These are phyloP conservation scores for Parathielavia hyrcaniae DNA, from an alignment of 495 filamentous ascomycete genomes.

Conservation along the genomic window DNA sequence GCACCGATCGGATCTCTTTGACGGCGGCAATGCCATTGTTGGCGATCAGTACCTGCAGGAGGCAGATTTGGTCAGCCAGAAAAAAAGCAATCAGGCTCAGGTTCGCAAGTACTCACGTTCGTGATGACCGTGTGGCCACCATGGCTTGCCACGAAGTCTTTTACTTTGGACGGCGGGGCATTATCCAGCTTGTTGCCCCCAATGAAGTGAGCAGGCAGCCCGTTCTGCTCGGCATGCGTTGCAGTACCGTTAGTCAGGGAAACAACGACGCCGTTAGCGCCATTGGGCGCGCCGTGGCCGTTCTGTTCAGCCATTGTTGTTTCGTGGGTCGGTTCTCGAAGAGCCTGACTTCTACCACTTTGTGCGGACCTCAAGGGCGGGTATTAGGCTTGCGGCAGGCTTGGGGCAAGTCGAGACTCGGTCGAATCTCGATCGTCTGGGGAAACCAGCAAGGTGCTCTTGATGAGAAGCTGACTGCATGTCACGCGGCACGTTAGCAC, in stretches of 20 bases:
- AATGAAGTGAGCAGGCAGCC: conserved; percentile 86
- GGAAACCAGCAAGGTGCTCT: background rate
- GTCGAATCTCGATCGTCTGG: conserved; percentile 14
- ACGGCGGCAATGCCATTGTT: conserved; percentile 99
- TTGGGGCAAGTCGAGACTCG: background rate
- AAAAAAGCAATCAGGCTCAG: no score
- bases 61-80: conserved; percentile 4
- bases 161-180: conserved; percentile 72
- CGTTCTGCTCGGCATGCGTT: conserved; percentile 68
- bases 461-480: conserved; percentile 8
- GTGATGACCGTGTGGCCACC: conserved; percentile 97
- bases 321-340: conserved; percentile 7
- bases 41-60: conserved; percentile 81
- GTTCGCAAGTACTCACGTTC: conserved; percentile 56
- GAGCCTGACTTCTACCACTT: conserved; percentile 4
- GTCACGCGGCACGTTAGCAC: conserved; percentile 9
- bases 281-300: conserved; percentile 37
- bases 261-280: conserved; percentile 32
- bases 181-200: conserved; percentile 81
- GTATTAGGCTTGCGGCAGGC: background rate
- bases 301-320: conserved; percentile 45
- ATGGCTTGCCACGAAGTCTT: conserved; percentile 86
- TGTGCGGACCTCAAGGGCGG: conserved; percentile 12
- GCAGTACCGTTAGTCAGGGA: conserved; percentile 45
- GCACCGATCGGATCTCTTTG: conserved; percentile 95